phyloP scores from a whole-genome alignment of 352 stramenopile species.

The Globisporangium mamillatum region DNA sequence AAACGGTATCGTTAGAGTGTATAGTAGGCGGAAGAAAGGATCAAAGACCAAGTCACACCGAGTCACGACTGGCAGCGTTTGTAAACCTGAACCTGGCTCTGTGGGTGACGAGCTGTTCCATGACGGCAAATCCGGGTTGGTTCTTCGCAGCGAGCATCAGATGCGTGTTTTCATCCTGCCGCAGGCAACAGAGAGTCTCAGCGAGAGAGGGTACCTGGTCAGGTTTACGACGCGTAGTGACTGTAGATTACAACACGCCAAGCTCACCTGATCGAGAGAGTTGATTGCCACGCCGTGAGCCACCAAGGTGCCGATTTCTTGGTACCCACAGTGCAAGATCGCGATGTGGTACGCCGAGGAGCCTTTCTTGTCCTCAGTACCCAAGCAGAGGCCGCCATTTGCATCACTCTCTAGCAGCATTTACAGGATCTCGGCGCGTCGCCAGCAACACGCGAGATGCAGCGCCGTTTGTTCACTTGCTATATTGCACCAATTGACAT shows the following conservation, averaged over 20 bases:
- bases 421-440: background rate
- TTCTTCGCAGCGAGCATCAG: conserved; percentile 1
- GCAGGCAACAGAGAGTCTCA: too few species aligned
- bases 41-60: background rate
- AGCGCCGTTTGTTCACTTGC: background rate
- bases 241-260: background rate
- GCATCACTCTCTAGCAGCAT: conserved; percentile 3
- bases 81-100: background rate
- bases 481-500: background rate
- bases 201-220: too few species aligned
- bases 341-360: background rate
- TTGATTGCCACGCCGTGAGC: background rate
- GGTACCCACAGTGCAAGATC: background rate
- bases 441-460: background rate
- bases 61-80: conserved; percentile 1
- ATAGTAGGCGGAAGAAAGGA: too few species aligned
- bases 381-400: background rate
- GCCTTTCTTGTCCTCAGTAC: background rate
- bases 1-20: background rate
- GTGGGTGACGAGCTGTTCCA: conserved; percentile 2
- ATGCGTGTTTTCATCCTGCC: background rate
- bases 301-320: background rate
- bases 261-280: conserved; percentile 1
- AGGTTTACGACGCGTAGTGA: background rate
- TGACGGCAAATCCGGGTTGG: background rate